phyloP scores from a whole-genome alignment of 1,284 basidiomycete species.

The Ceratobasidium sp. region DNA sequence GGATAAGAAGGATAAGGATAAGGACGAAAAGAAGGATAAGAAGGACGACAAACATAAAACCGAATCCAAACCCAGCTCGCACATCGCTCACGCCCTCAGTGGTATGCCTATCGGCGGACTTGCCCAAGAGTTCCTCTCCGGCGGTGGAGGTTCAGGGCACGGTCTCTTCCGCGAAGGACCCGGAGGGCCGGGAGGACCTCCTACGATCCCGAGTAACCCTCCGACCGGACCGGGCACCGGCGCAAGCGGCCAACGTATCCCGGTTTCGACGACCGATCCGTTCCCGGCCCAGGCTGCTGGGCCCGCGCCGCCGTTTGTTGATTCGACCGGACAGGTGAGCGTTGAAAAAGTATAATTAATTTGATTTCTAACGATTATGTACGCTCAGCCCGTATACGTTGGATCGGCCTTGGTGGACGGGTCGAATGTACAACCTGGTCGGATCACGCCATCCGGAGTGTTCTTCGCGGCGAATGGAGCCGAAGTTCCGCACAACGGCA shows the following conservation, averaged over 20 bases:
- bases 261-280: constrained; percentile 28
- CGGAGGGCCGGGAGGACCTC: not conserved
- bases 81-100: constrained; percentile 34
- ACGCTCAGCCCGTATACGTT: constrained; percentile 34
- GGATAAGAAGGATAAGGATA: constrained; percentile 4
- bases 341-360: too few relatives aligned
- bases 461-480: constrained; percentile 20
- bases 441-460: constrained; percentile 18
- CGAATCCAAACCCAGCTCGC: constrained; percentile 22
- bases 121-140: constrained; percentile 36
- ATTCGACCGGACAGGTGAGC: constrained; percentile 37
- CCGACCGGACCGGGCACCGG: constrained; percentile 32
- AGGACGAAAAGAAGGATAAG: constrained; percentile 16
- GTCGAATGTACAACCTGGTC: constrained; percentile 29
- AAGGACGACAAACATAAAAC: constrained; percentile 33
- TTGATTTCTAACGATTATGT: too few relatives aligned
- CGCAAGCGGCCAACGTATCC: constrained; percentile 37
- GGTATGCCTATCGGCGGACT: constrained; percentile 31
- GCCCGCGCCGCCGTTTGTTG: constrained; percentile 29
- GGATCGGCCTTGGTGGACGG: constrained; percentile 29
- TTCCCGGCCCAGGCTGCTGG: constrained; percentile 31
- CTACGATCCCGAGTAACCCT: constrained; percentile 28
- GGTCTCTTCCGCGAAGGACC: not conserved
- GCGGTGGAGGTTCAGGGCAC: constrained; percentile 28
- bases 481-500: constrained; percentile 9